A percentile compares a stretch with the other conserved stretches of the same genome.
These are phyloP conservation scores for Ceratobasidium sp. DNA, from an alignment of 1,284 basidiomycete genomes.

Conservation along the genomic window DNA sequence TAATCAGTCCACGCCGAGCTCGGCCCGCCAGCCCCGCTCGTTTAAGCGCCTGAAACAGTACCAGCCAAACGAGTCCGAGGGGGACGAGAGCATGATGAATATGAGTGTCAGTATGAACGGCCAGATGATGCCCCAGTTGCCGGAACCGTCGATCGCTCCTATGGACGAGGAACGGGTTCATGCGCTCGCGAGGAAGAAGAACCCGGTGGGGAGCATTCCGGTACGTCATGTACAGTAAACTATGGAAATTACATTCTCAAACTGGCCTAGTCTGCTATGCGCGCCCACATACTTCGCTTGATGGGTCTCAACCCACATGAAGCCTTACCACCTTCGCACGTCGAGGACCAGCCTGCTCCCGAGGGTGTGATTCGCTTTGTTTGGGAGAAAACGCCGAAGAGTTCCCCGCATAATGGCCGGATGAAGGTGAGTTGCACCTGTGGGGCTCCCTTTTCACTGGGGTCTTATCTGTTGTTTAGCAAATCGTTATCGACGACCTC, in stretches of 20 bases:
- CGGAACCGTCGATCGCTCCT: constrained; percentile 26
- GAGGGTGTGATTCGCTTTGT: constrained; percentile 28
- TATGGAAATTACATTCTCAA: not conserved
- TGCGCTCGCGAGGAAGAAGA: constrained; percentile 34
- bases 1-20: constrained; percentile 13
- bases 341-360: constrained; percentile 24
- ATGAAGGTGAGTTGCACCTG: constrained; percentile 23
- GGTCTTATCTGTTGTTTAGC: constrained; percentile 14
- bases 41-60: constrained; percentile 36
- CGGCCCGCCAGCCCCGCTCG: constrained; percentile 30
- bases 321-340: constrained; percentile 31
- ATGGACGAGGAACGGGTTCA: constrained; percentile 38
- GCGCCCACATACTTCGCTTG: constrained; percentile 29
- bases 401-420: constrained; percentile 32
- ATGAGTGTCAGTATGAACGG: constrained; percentile 20
- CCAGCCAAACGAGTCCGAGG: constrained; percentile 28
- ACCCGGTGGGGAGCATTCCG: constrained; percentile 32
- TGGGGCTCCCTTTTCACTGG: not conserved
- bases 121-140: constrained; percentile 26
- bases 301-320: constrained; percentile 34
- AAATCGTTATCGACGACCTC: constrained; percentile 38
- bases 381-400: constrained; percentile 36
- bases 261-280: constrained; percentile 26
- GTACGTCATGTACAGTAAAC: constrained; percentile 1
- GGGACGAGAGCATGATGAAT: constrained; percentile 24